Evolutionary conservation across 495 filamentous ascomycete genomes (phyloP), one percentile per base, ranked within the genome.

Genomic region (Hypoxylon lenormandii): DNA sequence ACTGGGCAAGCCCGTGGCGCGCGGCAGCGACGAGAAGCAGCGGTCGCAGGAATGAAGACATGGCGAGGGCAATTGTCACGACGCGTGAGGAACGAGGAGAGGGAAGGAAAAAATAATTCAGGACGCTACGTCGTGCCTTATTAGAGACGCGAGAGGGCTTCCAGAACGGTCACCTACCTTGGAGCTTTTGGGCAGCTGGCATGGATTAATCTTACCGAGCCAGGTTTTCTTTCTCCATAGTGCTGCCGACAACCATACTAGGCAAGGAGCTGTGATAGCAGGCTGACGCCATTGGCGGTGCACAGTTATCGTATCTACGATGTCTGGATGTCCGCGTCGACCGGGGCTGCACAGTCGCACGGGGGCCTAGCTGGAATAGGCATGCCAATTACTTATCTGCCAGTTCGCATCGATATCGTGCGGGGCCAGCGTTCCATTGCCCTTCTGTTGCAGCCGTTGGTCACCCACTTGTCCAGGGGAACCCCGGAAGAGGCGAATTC

Each of bases 1-100:
- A 26, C 69, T 89, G 87, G 0, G 83, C 83, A 2, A 64, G 30
- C 13, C 73, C 68, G 16, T 55, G 63, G 36, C 49, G 36, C 23
- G 66, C 69, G 2, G 64, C 54, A 13, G 59, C 72, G 28, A 67
- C 73, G 43, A 77, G 72, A 18, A 74, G 50, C 16, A 73, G 49
- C n/a, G 66, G 59, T 54, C 64, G 67, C 53, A 64, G 30, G 45
- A 73, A 55, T 8, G 66, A 69, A 65, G 66, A 56, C 73, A 76
- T 76, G 23, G 66, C 46, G 66, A 54, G 28, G 22, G 30, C 22
- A 43, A 36, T 43, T 46, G 47, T 47, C 50, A 55, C 57, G 46
- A 56, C 62, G 51, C 61, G 61, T 56, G 15, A 21, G 2, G 45
- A 47, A 36, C 8, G 23, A 26, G 28, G 33, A 36, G 0, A 5